A percentile compares a stretch with the other conserved stretches of the same genome.
Conservation (phyloP, 495 filamentous ascomycete species). For the Eremomyces bilateralis region DNA sequence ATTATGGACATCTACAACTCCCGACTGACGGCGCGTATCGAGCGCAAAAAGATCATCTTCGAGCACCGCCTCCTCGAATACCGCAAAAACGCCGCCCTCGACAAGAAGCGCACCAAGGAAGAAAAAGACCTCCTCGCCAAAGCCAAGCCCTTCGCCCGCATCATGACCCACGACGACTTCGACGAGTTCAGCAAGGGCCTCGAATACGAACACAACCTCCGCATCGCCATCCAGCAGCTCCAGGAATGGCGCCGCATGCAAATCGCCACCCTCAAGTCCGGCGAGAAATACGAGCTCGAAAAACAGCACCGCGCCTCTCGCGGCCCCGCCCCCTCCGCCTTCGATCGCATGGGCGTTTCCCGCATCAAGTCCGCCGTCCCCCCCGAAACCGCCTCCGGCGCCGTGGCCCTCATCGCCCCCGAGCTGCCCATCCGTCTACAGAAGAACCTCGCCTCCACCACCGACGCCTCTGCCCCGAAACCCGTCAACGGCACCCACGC, state of each 20-base stretch:
- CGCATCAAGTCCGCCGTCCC: slow-evolving; percentile 37
- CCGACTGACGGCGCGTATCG: slow-evolving; percentile 72
- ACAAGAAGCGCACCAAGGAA: slow-evolving; percentile 93
- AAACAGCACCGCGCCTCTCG: slow-evolving; percentile 57
- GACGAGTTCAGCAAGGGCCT: slow-evolving; percentile 63
- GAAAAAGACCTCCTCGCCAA: slow-evolving; percentile 78
- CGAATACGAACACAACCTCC: slow-evolving; percentile 73
- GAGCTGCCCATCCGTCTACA: slow-evolving; percentile 30
- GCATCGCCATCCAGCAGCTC: slow-evolving; percentile 71
- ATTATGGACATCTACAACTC: slow-evolving; percentile 98
- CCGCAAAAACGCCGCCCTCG: slow-evolving; percentile 58
- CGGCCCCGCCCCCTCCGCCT: slow-evolving; percentile 34
- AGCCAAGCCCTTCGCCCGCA: slow-evolving; percentile 83
- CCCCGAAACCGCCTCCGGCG: slow-evolving; percentile 47
- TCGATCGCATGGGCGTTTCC: slow-evolving; percentile 40
- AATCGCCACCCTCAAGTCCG: slow-evolving; percentile 61
- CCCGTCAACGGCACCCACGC: slow-evolving; percentile 10
- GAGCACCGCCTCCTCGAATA: slow-evolving; percentile 88
- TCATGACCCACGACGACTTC: slow-evolving; percentile 90
- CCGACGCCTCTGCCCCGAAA: slow-evolving; percentile 8
- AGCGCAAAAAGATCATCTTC: slow-evolving; percentile 91
- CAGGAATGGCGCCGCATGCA: slow-evolving; percentile 82
- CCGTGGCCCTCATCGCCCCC: slow-evolving; percentile 49
- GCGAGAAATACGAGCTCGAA: slow-evolving; percentile 88
- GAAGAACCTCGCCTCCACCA: slow-evolving; percentile 18